A percentile compares a stretch with the other conserved stretches of the same genome.
These are phyloP conservation scores for Suillus cothurnatus DNA, from an alignment of 768 basidiomycete species.

Conservation along the genomic window DNA sequence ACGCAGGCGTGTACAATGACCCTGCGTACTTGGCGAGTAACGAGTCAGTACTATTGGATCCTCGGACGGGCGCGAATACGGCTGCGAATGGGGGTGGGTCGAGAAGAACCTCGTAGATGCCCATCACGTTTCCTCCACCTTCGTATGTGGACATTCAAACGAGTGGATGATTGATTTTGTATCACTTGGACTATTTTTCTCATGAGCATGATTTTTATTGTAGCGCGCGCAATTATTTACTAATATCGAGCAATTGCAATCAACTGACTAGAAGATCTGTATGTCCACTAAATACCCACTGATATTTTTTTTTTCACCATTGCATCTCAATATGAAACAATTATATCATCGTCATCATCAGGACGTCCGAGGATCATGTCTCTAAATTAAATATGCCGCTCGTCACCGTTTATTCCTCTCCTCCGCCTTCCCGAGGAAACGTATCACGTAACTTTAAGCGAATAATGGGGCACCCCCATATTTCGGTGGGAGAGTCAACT, in stretches of 20 bases:
- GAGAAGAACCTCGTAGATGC: conserved; percentile 15
- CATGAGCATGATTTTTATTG: not conserved
- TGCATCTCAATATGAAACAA: not conserved
- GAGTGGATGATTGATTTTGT: conserved; percentile 11
- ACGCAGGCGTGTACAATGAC: conserved; percentile 30
- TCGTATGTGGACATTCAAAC: conserved; percentile 18
- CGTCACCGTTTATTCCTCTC: not conserved
- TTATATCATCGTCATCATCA: not conserved
- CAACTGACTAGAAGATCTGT: not conserved
- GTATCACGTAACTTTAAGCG: not conserved
- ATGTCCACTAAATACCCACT: not conserved
- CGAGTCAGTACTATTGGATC: conserved; percentile 28
- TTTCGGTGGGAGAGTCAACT: not conserved
- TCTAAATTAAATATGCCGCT: not conserved
- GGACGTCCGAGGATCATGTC: not conserved
- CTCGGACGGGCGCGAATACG: conserved; percentile 28
- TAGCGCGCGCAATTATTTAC: no score
- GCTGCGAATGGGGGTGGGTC: conserved; percentile 25
- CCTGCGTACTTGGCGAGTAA: conserved; percentile 27
- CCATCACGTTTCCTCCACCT: conserved; percentile 20
- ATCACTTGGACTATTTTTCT: not conserved
- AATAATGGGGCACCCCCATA: not conserved
- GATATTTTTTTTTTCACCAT: not conserved
- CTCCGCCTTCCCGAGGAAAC: not conserved
- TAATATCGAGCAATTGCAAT: not conserved